Base-by-base conservation (phyloP, 2,329 filamentous ascomycete species). In the Fusarium buharicum region DNA sequence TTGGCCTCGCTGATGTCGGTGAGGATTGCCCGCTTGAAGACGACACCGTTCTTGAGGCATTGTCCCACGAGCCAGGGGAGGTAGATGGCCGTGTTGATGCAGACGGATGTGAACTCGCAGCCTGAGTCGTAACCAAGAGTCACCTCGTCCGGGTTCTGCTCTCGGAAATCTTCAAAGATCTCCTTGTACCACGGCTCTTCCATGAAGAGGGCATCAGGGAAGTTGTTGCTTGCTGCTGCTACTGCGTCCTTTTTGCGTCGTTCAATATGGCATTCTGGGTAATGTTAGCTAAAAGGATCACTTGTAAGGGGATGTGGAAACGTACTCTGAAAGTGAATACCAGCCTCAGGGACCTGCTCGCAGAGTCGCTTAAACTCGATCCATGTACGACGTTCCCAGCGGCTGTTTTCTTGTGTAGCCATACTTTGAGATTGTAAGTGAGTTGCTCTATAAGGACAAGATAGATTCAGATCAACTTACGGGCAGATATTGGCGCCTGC, bases 81-180 rank as follows among this genome's bases (percentile, higher is more conserved):
- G 77, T 97, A 98, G 55, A 97, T 78, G 37, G 90, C 86, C 0
- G 91, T 91, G 78, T 98, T 97, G 74, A 97, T 94, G 77, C 93
- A 97, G 36, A 97, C 88, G 1, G 91, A 94, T 8, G 86, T 92
- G 75, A 95, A 97, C 51, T 84, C 81, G 46, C 86, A 90, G 20
- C 87, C 93, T 11, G 89, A 90, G 58, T 92, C 88, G 49, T 89
- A 84, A 16, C 85, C 90, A 0, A 78, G 68, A 0, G 86, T 84
- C 2, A 96, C 78, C 66, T 90, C 82, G 10, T 78, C 75, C 30
- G 82, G 74, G 5, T 82, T 72, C 4, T 94, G 75, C 54, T 86
- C 78, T 59, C 85, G 84, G 75, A 88, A 94, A 76, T 94, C 87
- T 12, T 89, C 87, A 41, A 90, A 84, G 7, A 92, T 76, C 51